Evolutionary conservation across 805 yeast species (phyloP).

Genomic region (Starmerella geochares): DNA sequence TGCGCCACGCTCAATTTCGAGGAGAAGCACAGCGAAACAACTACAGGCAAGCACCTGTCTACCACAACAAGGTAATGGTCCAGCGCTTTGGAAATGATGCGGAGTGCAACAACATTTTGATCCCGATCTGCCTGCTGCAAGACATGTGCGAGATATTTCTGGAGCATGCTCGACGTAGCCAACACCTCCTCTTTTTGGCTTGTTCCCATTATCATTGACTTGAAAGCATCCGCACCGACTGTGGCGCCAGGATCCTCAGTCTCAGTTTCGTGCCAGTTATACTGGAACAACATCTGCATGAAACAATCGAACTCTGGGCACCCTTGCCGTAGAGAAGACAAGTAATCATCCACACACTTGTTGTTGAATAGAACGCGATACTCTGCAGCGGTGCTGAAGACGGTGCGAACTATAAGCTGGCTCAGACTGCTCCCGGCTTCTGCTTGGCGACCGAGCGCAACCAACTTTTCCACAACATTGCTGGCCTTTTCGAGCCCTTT

Average conservation of each 20-base stretch:
- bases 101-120: slow-evolving; percentile 11
- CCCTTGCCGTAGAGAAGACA: background rate
- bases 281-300: background rate
- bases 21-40: slow-evolving; percentile 14
- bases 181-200: background rate
- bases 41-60: slow-evolving; percentile 14
- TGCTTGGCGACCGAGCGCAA: background rate
- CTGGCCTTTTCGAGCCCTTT: background rate
- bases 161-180: slow-evolving; percentile 10
- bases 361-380: background rate
- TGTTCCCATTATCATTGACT: background rate
- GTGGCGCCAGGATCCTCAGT: background rate
- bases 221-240: background rate
- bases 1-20: slow-evolving; percentile 6
- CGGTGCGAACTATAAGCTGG: background rate
- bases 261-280: background rate
- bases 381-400: slow-evolving; percentile 3
- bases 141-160: slow-evolving; percentile 9
- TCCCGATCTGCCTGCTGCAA: slow-evolving; percentile 1
- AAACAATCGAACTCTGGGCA: slow-evolving; percentile 1
- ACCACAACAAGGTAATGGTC: slow-evolving; percentile 18
- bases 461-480: background rate
- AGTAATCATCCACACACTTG: background rate
- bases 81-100: slow-evolving; percentile 16
- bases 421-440: background rate